Evolutionary conservation across 805 yeast species (phyloP), one percentile per base, ranked within the genome.

Genomic region (Metschnikowia chrysomelidarum): DNA sequence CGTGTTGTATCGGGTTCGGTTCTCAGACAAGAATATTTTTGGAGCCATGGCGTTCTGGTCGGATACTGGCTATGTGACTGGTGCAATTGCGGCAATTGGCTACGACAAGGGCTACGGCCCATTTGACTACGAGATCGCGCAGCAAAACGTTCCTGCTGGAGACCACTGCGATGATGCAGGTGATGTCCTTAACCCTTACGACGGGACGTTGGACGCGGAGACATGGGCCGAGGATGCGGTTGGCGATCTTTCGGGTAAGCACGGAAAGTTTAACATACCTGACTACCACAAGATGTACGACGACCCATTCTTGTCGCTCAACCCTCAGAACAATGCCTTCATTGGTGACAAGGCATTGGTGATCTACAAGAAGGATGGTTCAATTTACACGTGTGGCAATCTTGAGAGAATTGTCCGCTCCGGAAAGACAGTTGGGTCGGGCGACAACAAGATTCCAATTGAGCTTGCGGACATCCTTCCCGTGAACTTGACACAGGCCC

Each of bases 231-330:
- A 43, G n/a, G 45, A 43, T 39, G 64, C 63, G 47, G 56, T 56
- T 24, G 67, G 71, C 29, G 70, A 65, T 43, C 62, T 66, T 39
- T 47, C 67, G 7, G 69, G 69, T 17, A 64, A 59, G 48, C 65
- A 64, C 45, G 12, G 27, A 25, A 12, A 14, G 17, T 3, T 14
- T 19, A 14, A n/a, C n/a, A n/a, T n/a, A n/a, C n/a, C n/a, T n/a
- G n/a, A n/a, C n/a, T n/a, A n/a, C n/a, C 22, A 11, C 22, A 22
- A 11, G 13, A 10, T 8, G 4, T 27, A 27, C 30, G 16, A 11
- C 7, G 30, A 27, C 17, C 11, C 21, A 10, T 27, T 18, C 9
- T 11, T 27, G 22, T 27, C 30, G 21, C 30, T 27, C 13, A 27
- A 27, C 13, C 22, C 30, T 7, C 9, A n/a, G 8, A 15, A 18